Evolutionary conservation across 2,329 filamentous ascomycete species (phyloP), one percentile per base, ranked within the genome.

Genomic region (Scolecobasidium constrictum): DNA sequence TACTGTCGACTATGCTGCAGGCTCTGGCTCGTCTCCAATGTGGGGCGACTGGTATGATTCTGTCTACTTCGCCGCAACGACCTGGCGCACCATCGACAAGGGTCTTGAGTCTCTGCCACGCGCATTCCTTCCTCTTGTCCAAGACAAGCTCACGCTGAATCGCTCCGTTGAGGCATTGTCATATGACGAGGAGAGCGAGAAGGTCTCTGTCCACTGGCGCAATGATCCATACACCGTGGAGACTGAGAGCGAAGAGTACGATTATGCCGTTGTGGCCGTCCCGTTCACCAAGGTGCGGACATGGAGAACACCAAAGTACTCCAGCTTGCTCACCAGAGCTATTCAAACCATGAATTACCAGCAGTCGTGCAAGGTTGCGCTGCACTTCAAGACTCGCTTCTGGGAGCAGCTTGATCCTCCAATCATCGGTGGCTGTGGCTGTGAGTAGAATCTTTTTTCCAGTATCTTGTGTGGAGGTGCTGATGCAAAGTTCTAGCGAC

Each of bases 341-440:
- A 72, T 73, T 50, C 55, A 50, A 18, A 58, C 59, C 13, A 60
- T 74, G 46, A 71, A 72, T 48, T 74, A 73, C 54, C 53, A 63
- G 18, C 66, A 65, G 18, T 9, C 9, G 9, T 73, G 70, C 54
- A 74, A 75, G 55, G 71, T 85, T 0, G 75, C 79, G 0, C 69
- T 85, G 3, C 78, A 81, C 56, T 86, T 81, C 63, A 65, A 72
- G 45, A 76, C 79, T 0, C 75, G 81, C 2, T 75, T 75, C 60
- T 75, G 72, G 72, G 71, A 75, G 47, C 66, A 74, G 45, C 57
- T 71, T 6, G 55, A 59, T 2, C 56, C 64, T 1, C 71, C 73
- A 4, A 84, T 85, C 55, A 66, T 73, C 46, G 81, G 81, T 11
- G 75, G 78, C 5, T 83, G 79, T 53, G 73, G 71, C 36, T 13